These are phyloP conservation scores for Tolypocladium guangdongense DNA, from an alignment of 2,329 filamentous ascomycete species.

Conservation along the genomic window DNA sequence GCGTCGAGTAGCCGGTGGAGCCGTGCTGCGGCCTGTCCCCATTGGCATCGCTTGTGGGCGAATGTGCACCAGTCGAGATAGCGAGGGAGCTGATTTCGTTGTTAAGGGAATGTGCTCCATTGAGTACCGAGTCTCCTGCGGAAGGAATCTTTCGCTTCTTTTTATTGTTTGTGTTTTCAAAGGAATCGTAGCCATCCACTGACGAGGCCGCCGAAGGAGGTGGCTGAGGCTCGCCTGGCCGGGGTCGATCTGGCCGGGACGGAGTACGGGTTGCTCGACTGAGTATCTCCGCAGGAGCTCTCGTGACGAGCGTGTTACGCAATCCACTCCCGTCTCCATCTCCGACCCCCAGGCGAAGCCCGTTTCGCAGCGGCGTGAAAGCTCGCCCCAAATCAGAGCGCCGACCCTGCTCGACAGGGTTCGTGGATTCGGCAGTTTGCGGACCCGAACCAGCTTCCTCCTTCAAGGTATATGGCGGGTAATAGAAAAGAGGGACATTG, in stretches of 20 bases:
- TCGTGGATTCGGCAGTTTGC: constrained; percentile 10
- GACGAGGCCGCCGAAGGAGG: constrained; percentile 60
- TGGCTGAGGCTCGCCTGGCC: constrained; percentile 38
- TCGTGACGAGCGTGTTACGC: constrained; percentile 29
- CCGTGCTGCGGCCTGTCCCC: constrained; percentile 12
- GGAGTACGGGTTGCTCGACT: constrained; percentile 30
- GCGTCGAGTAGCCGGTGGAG: constrained; percentile 17
- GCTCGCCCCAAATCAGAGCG: constrained; percentile 13
- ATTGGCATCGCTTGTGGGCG: constrained; percentile 18
- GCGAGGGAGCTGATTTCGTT: constrained; percentile 29
- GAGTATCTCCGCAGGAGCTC: constrained; percentile 34
- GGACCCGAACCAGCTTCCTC: constrained; percentile 24
- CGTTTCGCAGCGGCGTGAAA: constrained; percentile 16
- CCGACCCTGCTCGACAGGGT: constrained; percentile 11
- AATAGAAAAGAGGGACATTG: constrained; percentile 61
- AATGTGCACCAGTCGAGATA: constrained; percentile 11
- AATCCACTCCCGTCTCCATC: constrained; percentile 45
- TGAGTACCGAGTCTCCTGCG: constrained; percentile 55
- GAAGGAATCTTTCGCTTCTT: constrained; percentile 98
- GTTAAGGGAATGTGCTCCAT: constrained; percentile 25
- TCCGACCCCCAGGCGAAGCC: constrained; percentile 43
- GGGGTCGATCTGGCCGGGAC: constrained; percentile 32
- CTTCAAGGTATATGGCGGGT: constrained; percentile 42
- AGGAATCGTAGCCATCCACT: constrained; percentile 85
- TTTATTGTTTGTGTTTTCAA: constrained; percentile 98